Conservation (phyloP, 345 rosid genomes). For the Hirschfeldia incana region DNA sequence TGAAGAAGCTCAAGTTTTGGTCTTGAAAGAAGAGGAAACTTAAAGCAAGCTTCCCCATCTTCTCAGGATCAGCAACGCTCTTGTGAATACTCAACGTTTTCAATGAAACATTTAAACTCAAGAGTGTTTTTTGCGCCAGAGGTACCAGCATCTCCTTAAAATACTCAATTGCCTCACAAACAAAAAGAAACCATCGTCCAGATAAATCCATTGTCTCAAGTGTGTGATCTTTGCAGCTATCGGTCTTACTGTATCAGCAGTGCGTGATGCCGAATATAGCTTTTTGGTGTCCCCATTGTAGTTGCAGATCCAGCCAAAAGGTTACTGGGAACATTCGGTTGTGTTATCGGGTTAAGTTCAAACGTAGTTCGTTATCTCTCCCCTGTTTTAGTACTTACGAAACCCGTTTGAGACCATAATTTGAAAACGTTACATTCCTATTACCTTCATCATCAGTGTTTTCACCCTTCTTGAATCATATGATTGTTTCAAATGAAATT, state of each 20-base stretch:
- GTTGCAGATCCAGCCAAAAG: conserved; percentile 15
- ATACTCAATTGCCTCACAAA: conserved; percentile 3
- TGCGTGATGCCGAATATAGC: conserved; percentile 46
- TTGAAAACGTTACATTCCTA: background rate
- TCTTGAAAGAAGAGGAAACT: conserved; percentile 49
- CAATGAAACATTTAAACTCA: conserved; percentile 16
- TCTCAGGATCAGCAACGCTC: conserved; percentile 27
- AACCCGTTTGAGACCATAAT: background rate
- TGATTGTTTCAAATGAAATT: too few relatives aligned
- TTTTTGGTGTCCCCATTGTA: conserved; percentile 41
- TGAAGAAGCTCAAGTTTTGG: conserved; percentile 60
- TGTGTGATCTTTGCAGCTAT: background rate
- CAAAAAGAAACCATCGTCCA: conserved; percentile 36
- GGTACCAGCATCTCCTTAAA: conserved; percentile 23
- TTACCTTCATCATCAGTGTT: too few relatives aligned
- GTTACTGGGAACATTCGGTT: conserved; percentile 43
- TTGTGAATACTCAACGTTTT: conserved; percentile 38
- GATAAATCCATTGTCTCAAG: conserved; percentile 22
- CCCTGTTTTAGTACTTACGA: conserved; percentile 44
- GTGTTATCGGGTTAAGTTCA: conserved; percentile 40
- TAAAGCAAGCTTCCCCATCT: conserved; percentile 12
- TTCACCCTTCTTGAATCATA: too few relatives aligned
- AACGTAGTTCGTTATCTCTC: conserved; percentile 48
- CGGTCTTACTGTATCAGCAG: conserved; percentile 46
- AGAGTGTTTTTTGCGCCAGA: conserved; percentile 7